These are phyloP conservation scores for Ceratobasidium theobromae DNA, from an alignment of 1,284 basidiomycete genomes.

Conservation along the genomic window DNA sequence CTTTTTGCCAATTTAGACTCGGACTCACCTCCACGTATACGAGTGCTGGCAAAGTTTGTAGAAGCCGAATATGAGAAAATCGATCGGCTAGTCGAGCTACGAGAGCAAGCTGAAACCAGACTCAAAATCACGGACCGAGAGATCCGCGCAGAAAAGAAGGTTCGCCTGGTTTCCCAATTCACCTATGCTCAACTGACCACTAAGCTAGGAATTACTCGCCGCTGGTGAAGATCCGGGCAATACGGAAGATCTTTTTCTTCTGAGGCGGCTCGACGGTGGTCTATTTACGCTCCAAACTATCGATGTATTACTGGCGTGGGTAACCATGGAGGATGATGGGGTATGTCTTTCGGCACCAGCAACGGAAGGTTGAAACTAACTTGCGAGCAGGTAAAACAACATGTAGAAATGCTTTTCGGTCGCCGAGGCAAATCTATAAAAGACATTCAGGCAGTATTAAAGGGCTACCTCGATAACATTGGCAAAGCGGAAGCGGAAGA, in stretches of 20 bases:
- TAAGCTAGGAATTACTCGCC: constrained; percentile 53
- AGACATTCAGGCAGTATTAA: constrained; percentile 66
- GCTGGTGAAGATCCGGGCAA: constrained; percentile 66
- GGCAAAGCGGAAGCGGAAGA: constrained; percentile 45
- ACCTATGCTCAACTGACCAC: background rate
- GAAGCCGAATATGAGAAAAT: constrained; percentile 89
- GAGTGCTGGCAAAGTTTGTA: constrained; percentile 91
- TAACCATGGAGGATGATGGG: constrained; percentile 97
- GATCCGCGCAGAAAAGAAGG: constrained; percentile 67
- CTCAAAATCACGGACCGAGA: constrained; percentile 62
- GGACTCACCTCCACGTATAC: constrained; percentile 77
- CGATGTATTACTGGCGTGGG: constrained; percentile 93
- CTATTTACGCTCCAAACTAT: constrained; percentile 86
- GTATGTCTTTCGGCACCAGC: constrained; percentile 52
- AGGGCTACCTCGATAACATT: constrained; percentile 70
- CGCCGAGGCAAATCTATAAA: constrained; percentile 67
- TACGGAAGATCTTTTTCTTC: constrained; percentile 72
- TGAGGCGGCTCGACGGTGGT: constrained; percentile 81
- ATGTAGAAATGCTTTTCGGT: constrained; percentile 71
- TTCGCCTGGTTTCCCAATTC: constrained; percentile 39
- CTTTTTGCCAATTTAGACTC: constrained; percentile 87
- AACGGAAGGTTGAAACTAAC: background rate
- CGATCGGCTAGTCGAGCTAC: constrained; percentile 87
- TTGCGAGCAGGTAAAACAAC: constrained; percentile 18
- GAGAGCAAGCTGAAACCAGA: constrained; percentile 66